Percentiles rank a stretch among this genome's conserved stretches.
Evolutionary conservation across 805 yeast species (phyloP).

Genomic region (Martiniozyma abietophila): DNA sequence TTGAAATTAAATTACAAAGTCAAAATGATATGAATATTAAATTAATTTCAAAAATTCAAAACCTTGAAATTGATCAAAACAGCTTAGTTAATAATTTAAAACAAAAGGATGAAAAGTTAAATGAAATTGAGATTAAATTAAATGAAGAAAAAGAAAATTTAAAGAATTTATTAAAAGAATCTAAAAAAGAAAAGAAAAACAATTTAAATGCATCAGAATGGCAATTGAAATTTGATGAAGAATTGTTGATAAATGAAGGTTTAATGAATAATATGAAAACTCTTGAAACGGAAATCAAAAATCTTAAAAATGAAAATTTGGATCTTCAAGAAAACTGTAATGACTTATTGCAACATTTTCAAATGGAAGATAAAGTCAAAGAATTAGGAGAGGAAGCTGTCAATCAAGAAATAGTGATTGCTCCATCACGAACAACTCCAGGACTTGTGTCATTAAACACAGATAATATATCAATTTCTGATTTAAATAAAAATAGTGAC

Average conservation of each 20-base stretch:
- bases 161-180: constrained; percentile 8
- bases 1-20: constrained; percentile 12
- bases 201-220: too few relatives aligned
- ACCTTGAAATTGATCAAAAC: constrained; percentile 15
- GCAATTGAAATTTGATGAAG: constrained; percentile 33
- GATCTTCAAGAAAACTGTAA: constrained; percentile 55
- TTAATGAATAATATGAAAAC: constrained; percentile 32
- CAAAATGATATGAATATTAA: too few relatives aligned
- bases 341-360: constrained; percentile 75
- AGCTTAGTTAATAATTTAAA: background rate
- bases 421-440: constrained; percentile 11
- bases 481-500: too few relatives aligned
- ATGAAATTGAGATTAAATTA: constrained; percentile 6
- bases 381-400: constrained; percentile 62
- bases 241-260: constrained; percentile 34
- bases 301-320: constrained; percentile 30
- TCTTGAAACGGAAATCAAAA: constrained; percentile 25
- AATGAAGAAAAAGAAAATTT: constrained; percentile 10
- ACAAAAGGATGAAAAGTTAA: constrained; percentile 8
- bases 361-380: constrained; percentile 61
- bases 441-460: too few relatives aligned
- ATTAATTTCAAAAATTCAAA: constrained; percentile 21
- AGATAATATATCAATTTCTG: too few relatives aligned
- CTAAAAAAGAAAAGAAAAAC: constrained; percentile 15
- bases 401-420: constrained; percentile 57